These are phyloP conservation scores for Hypoxylon rickii DNA, from an alignment of 495 filamentous ascomycete species.

Conservation along the genomic window DNA sequence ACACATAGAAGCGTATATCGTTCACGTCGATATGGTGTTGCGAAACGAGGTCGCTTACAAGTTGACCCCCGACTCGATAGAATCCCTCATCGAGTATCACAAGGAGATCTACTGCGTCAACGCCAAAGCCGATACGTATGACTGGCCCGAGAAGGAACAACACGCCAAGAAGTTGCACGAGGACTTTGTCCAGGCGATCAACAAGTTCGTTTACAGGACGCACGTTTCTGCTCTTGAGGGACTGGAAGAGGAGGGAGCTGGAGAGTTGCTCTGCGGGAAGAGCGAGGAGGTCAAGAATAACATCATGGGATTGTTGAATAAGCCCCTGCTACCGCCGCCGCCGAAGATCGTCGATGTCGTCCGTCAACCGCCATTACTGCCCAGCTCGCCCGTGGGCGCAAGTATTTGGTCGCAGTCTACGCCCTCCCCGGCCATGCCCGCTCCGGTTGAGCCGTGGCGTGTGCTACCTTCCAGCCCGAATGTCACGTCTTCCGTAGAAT, in stretches of 20 bases:
- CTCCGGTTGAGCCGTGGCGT: constrained; percentile 89
- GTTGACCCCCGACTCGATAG: constrained; percentile 95
- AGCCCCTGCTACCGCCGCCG: constrained; percentile 82
- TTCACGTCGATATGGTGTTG: constrained; percentile 98
- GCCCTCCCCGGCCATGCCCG: constrained; percentile 57
- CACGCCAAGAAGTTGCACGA: constrained; percentile 98
- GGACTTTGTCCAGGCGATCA: constrained; percentile 94
- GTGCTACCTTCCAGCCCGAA: constrained; percentile 87
- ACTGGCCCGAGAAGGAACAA: constrained; percentile 95
- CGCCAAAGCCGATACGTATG: constrained; percentile 84
- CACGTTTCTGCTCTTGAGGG: constrained; percentile 90
- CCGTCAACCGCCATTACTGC: constrained; percentile 80
- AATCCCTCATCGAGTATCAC: constrained; percentile 93
- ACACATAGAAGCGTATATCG: constrained; percentile 96
- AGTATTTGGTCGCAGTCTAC: constrained; percentile 78
- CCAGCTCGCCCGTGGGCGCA: constrained; percentile 77
- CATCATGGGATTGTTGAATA: constrained; percentile 84
- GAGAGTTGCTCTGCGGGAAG: constrained; percentile 88
- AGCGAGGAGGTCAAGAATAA: constrained; percentile 91
- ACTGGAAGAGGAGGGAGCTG: constrained; percentile 94
- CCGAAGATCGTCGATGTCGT: constrained; percentile 91
- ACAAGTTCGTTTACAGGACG: constrained; percentile 95
- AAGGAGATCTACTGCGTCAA: constrained; percentile 95
- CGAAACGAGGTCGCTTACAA: constrained; percentile 98
- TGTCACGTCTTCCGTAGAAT: constrained; percentile 71